These are phyloP conservation scores for Spergularia bocconei DNA, from an alignment of 148 eudicot genomes.

Conservation along the genomic window DNA sequence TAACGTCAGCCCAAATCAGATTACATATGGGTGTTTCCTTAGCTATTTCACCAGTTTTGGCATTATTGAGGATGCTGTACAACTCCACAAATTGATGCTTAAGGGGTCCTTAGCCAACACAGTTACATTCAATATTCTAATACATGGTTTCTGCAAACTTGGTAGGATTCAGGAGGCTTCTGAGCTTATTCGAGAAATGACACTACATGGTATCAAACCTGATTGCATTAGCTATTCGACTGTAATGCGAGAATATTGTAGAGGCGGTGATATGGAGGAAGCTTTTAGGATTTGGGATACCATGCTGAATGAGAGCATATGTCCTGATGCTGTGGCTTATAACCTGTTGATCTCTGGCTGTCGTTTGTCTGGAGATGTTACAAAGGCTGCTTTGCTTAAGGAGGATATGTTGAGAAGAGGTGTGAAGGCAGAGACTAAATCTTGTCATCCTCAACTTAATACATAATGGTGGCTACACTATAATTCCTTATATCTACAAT, in stretches of 20 bases:
- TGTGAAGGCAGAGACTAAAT: constrained; percentile 38
- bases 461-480: constrained; percentile 8
- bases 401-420: constrained; percentile 65
- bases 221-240: constrained; percentile 86
- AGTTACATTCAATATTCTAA: constrained; percentile 66
- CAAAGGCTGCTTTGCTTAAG: constrained; percentile 55
- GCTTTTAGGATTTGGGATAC: constrained; percentile 69
- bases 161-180: constrained; percentile 65
- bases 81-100: constrained; percentile 58
- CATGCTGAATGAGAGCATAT: constrained; percentile 56
- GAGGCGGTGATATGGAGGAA: constrained; percentile 45
- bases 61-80: constrained; percentile 54
- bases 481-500: neutral
- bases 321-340: constrained; percentile 76
- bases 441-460: constrained; percentile 4
- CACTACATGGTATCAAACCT: constrained; percentile 46
- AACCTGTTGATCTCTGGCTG: constrained; percentile 65
- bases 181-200: constrained; percentile 53
- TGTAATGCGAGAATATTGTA: constrained; percentile 60
- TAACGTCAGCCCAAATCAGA: constrained; percentile 55
- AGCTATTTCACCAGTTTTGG: constrained; percentile 58
- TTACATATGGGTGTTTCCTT: constrained; percentile 78
- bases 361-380: constrained; percentile 59
- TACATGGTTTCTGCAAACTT: constrained; percentile 73
- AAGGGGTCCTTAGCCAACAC: constrained; percentile 58